Evolutionary conservation across 176 grass and related monocot genomes (phyloP).

Genomic region (Oryza meridionalis): DNA sequence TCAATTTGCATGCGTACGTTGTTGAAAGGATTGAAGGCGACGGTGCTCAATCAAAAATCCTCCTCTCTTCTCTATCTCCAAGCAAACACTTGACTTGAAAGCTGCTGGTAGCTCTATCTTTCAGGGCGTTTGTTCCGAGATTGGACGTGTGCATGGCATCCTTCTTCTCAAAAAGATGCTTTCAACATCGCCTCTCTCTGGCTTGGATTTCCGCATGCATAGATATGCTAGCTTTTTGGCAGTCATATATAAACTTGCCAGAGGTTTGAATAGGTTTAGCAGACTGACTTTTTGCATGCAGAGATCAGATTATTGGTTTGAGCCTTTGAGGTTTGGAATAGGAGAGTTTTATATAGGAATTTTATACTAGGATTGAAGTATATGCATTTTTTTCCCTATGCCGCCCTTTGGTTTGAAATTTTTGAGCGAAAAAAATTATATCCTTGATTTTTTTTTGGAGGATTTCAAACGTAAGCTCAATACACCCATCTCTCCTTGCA

Average conservation of each 20-base stretch:
- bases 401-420: too few relatives aligned
- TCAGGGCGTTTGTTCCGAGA: conserved; percentile 54
- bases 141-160: conserved; percentile 71
- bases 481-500: too few relatives aligned
- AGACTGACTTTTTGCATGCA: neutral
- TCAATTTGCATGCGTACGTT: conserved; percentile 55
- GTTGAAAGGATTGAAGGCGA: conserved; percentile 50
- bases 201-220: conserved; percentile 47
- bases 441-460: too few relatives aligned
- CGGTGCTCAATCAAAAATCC: conserved; percentile 10
- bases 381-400: too few relatives aligned
- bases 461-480: too few relatives aligned
- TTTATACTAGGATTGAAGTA: too few relatives aligned
- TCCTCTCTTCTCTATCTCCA: neutral
- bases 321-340: too few relatives aligned
- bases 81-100: conserved; percentile 24
- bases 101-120: neutral
- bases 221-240: neutral
- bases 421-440: too few relatives aligned
- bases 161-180: conserved; percentile 27
- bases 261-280: neutral
- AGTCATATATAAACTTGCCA: neutral
- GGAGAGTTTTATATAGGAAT: too few relatives aligned
- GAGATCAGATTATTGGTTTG: neutral
- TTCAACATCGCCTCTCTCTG: neutral